Conservation (phyloP, 75 land plant genomes). For the Cryptomeria japonica region DNA sequence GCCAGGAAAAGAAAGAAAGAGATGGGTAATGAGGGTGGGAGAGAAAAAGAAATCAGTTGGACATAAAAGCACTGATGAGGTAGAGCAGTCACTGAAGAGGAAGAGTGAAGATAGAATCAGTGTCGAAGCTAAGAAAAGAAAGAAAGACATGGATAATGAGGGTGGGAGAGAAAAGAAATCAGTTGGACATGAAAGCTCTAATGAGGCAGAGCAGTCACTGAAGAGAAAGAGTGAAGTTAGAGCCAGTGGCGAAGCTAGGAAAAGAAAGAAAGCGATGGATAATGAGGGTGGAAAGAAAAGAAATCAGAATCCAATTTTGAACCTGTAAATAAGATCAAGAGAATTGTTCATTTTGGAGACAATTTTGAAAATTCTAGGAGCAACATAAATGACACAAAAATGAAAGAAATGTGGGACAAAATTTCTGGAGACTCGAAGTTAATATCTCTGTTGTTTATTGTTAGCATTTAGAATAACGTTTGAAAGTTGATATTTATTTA, state of each 20-base stretch:
- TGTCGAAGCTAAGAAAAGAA: slow-evolving; percentile 19
- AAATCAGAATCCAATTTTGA: slow-evolving; percentile 14
- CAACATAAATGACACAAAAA: slow-evolving; percentile 35
- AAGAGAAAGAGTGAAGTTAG: slow-evolving; percentile 15
- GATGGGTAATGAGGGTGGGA: slow-evolving; percentile 10
- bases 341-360: background rate
- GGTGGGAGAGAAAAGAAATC: slow-evolving; percentile 39
- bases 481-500: background rate
- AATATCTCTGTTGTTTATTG: background rate
- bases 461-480: background rate
- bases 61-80: slow-evolving; percentile 3
- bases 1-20: slow-evolving; percentile 21
- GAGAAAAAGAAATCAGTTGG: slow-evolving; percentile 44
- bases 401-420: slow-evolving; percentile 89
- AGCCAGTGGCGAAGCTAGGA: slow-evolving; percentile 9
- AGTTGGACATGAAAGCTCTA: slow-evolving; percentile 12
- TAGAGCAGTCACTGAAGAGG: background rate
- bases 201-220: slow-evolving; percentile 2
- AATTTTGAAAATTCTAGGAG: slow-evolving; percentile 20
- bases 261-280: background rate
- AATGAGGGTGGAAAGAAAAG: too few relatives aligned
- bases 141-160: slow-evolving; percentile 13
- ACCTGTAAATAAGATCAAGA: slow-evolving; percentile 9
- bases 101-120: slow-evolving; percentile 13
- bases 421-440: slow-evolving; percentile 93